Base-by-base conservation (phyloP, 257 asterid species). In the Rauvolfia tetraphylla region DNA sequence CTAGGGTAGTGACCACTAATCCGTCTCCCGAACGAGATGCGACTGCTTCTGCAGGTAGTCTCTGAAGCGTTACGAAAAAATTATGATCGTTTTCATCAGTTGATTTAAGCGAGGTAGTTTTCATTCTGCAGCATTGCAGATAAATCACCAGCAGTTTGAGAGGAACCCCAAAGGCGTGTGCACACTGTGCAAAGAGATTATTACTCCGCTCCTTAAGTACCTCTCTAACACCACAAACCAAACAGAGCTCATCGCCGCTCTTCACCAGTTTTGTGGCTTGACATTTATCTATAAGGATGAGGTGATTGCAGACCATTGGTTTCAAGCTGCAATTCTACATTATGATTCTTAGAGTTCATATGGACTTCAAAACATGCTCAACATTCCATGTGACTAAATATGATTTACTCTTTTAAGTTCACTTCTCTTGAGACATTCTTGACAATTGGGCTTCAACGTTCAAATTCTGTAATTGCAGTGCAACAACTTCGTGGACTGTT, bases 231-330 rank as follows among this genome's bases (percentile, higher is more conserved):
- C 89, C 87, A 90, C 87, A 76, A 89, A 93, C 68, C 89, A 89
- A 76, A 81, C 81, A 36, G 89, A 95, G 83, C 85, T 93, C 79
- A 81, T 88, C 56, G 71, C 65, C 74, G 70, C 68, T 73, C 90
- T 93, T 85, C 96, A 89, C 82, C 80, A 88, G 77, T 80, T 93
- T 53, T 95, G 98, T 87, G 76, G 86, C 8, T 89, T 80, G 82
- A 71, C 91, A 82, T 87, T 78, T 59, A 80, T 89, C 41, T 88
- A 84, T 81, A 84, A 85, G 86, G 79, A 88, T 82, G 89, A 90
- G 97, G 97, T 95, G 36, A 27, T 57, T 39, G 41, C 39, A 62
- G 65, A 75, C 22, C 39, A 23, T 18, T 31, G 36, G 57, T 58
- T 29, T 56, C 75, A 71, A 71, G 41, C 54, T 69, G 34, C 71